phyloP scores from a whole-genome alignment of 108 stramenopile genomes.

The Cylindrotheca fusiformis region DNA sequence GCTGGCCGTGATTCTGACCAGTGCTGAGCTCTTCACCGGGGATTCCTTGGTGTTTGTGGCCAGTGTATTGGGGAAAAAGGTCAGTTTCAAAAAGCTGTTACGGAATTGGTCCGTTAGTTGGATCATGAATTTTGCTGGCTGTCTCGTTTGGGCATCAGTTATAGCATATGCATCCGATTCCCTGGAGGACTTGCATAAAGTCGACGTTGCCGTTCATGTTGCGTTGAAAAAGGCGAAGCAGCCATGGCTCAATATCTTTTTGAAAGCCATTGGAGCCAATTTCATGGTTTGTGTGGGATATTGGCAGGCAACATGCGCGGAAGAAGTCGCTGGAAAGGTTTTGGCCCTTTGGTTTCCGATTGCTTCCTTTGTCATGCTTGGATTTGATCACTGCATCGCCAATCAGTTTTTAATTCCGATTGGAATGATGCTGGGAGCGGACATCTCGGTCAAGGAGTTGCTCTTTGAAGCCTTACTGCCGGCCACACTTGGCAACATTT shows the following conservation, averaged over 20 bases:
- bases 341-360: slow-evolving; percentile 48
- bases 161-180: slow-evolving; percentile 32
- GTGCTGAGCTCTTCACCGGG: slow-evolving; percentile 41
- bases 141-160: slow-evolving; percentile 31
- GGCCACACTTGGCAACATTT: slow-evolving; percentile 18
- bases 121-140: slow-evolving; percentile 39
- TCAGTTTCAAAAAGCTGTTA: slow-evolving; percentile 16
- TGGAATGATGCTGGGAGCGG: slow-evolving; percentile 46
- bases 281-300: slow-evolving; percentile 47
- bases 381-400: slow-evolving; percentile 67
- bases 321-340: slow-evolving; percentile 44
- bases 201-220: slow-evolving; percentile 28
- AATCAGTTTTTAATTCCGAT: slow-evolving; percentile 77
- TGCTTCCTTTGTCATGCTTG: slow-evolving; percentile 40
- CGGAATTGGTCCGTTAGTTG: slow-evolving; percentile 47
- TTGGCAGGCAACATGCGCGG: slow-evolving; percentile 40
- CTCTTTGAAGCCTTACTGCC: slow-evolving; percentile 14
- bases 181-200: slow-evolving; percentile 19
- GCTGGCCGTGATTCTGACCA: slow-evolving; percentile 37
- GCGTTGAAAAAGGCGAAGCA: slow-evolving; percentile 36
- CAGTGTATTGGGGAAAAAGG: slow-evolving; percentile 22
- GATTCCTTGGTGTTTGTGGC: slow-evolving; percentile 41
- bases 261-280: slow-evolving; percentile 46
- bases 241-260: slow-evolving; percentile 23
- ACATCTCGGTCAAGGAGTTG: slow-evolving; percentile 17